Evolutionary conservation across 2,329 filamentous ascomycete species (phyloP).

Genomic region (Aspergillus sp.): DNA sequence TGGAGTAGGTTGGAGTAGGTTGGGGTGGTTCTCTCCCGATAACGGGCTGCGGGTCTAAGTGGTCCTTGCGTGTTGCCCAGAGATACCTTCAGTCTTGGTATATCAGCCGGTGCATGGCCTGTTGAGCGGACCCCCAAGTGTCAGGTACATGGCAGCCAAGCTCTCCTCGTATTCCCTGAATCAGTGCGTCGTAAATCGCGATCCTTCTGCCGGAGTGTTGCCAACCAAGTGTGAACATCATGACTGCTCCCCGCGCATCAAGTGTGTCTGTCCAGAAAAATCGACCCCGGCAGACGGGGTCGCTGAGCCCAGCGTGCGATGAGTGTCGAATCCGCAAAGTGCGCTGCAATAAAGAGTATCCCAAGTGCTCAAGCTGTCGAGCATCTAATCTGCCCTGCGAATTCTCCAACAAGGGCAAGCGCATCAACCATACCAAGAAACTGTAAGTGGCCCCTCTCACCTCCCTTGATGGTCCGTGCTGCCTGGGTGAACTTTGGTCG

Average conservation of each 20-base stretch:
- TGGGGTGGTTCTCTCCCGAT: not conserved
- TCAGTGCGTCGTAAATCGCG: not conserved
- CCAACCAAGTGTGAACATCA: not conserved
- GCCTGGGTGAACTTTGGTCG: not conserved
- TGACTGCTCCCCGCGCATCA: not conserved
- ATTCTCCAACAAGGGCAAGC: not conserved
- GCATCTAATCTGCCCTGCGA: not conserved
- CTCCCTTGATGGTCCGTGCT: not conserved
- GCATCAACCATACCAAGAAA: not conserved
- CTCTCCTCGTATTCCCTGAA: not conserved
- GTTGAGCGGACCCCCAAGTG: not conserved
- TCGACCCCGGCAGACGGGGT: not conserved
- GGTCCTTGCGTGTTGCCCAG: not conserved
- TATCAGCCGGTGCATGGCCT: not conserved
- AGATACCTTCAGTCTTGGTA: not conserved
- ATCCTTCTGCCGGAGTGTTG: not conserved
- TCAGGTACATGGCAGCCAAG: not conserved
- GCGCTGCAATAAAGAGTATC: constrained; percentile 1
- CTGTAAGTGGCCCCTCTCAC: not conserved
- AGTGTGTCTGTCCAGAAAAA: not conserved
- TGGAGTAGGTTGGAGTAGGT: not conserved
- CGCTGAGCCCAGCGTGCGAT: not conserved
- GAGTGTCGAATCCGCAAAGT: not conserved
- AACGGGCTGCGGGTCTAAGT: not conserved
- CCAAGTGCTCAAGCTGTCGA: not conserved